Evolutionary conservation across 2,329 filamentous ascomycete species (phyloP), one percentile per base, ranked within the genome.

Genomic region (Phaeosphaeriaceae sp.): DNA sequence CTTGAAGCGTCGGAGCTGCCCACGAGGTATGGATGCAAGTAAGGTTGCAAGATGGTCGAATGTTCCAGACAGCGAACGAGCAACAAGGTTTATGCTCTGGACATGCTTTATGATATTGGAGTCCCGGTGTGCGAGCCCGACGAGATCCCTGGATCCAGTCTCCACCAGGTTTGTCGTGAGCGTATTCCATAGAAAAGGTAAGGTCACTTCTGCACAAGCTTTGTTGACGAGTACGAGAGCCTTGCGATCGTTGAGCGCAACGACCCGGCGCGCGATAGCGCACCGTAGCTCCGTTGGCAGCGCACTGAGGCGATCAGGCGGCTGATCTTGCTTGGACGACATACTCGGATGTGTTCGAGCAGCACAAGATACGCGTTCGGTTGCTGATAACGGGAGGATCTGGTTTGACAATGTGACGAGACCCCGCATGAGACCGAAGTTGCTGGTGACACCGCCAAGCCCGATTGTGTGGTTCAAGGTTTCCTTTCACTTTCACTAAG

Each of bases 71-170:
- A 21, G 21, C 3, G 22, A 19, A 7, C 46, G 22, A 11, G 33
- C 1, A 11, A 45, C 46, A 22, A 55, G 20, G 17, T 52, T 15
- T 21, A 56, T 41, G 11, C 20, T 20, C 1, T 44, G 48, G 7
- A 52, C 31, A 11, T 56, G 31, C 22, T 56, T 52, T 20, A 48
- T 1, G 21, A 52, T 56, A 31, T 52, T 56, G 11, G 54, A 56
- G 17, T 17, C 15, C 1, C 42, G 21, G 13, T 42, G 22, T 11
- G 45, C 33, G 40, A 56, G 42, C 7, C 44, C 49, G 3, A 27
- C 10, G 19, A 44, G 11, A 17, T 27, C 5, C 10, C 45, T 21
- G 5, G 11, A 1, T 11, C 33, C 44, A 3, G 36, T 22, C 3
- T 31, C n/a, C 5, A 51, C 7, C 15, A 56, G 20, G 24, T 47